These are phyloP conservation scores for Podila epigama DNA, from an alignment of 192 early-diverging fungal genomes.

Conservation along the genomic window DNA sequence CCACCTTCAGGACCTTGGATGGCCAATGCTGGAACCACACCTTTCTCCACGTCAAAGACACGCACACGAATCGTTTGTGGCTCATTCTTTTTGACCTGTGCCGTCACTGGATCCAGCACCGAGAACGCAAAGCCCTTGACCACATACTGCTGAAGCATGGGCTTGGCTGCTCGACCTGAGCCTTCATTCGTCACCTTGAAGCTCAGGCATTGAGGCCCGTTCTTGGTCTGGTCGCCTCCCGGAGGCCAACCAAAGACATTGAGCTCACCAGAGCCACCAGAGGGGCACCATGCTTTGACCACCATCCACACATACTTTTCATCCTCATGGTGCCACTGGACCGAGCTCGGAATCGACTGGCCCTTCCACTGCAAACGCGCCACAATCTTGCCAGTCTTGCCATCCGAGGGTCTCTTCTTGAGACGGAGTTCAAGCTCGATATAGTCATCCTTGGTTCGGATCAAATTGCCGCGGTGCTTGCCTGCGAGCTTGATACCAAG, in stretches of 20 bases:
- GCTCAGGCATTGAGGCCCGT: slow-evolving; percentile 38
- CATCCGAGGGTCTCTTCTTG: slow-evolving; percentile 38
- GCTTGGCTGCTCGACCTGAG: slow-evolving; percentile 32
- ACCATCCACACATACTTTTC: slow-evolving; percentile 32
- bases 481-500: slow-evolving; percentile 40
- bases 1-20: slow-evolving; percentile 38
- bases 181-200: slow-evolving; percentile 42
- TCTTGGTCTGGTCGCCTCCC: slow-evolving; percentile 50
- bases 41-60: slow-evolving; percentile 45
- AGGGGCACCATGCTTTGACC: slow-evolving; percentile 36
- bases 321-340: slow-evolving; percentile 35
- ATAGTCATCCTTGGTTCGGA: slow-evolving; percentile 33
- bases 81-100: slow-evolving; percentile 35
- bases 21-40: slow-evolving; percentile 30
- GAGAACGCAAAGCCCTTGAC: slow-evolving; percentile 48
- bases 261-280: slow-evolving; percentile 28
- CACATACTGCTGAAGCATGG: slow-evolving; percentile 46
- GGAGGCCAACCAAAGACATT: slow-evolving; percentile 50
- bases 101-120: slow-evolving; percentile 34
- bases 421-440: slow-evolving; percentile 34
- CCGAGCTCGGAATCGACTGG: slow-evolving; percentile 20
- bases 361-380: slow-evolving; percentile 47
- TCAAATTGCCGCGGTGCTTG: slow-evolving; percentile 28
- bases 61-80: slow-evolving; percentile 33
- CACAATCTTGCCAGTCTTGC: slow-evolving; percentile 37